These are phyloP conservation scores for Huiozyma sinensis DNA, from an alignment of 805 yeast species.

Conservation along the genomic window DNA sequence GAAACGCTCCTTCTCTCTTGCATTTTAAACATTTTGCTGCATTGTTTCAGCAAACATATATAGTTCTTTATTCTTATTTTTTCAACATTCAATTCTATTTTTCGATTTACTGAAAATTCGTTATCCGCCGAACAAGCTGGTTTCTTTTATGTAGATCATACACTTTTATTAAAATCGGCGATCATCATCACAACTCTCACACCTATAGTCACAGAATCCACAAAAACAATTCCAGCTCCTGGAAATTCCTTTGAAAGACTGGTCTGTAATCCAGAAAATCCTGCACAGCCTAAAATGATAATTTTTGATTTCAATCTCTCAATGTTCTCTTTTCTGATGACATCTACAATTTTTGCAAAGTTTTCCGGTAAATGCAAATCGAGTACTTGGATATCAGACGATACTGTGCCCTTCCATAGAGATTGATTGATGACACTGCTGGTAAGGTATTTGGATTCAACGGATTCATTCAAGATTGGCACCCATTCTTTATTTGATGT, in stretches of 20 bases:
- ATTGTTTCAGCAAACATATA: neutral
- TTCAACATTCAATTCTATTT: neutral
- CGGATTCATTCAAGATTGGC: conserved; percentile 11
- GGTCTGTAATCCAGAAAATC: conserved; percentile 16
- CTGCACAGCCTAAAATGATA: conserved; percentile 21
- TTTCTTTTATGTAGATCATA: neutral
- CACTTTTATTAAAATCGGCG: conserved; percentile 3
- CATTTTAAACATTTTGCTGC: neutral
- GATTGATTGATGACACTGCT: conserved; percentile 1
- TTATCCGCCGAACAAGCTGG: neutral
- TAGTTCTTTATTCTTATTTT: neutral
- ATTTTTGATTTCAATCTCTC: conserved; percentile 7
- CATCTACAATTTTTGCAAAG: conserved; percentile 9
- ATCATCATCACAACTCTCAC: conserved; percentile 4
- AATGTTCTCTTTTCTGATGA: conserved; percentile 12
- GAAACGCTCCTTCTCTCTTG: neutral
- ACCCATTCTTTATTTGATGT: conserved; percentile 22
- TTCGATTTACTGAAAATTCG: neutral
- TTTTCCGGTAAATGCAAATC: conserved; percentile 10
- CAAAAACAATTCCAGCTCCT: conserved; percentile 2
- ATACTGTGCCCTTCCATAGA: conserved; percentile 17
- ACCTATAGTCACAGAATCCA: conserved; percentile 9
- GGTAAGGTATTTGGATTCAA: conserved; percentile 6
- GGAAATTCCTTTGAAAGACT: conserved; percentile 4
- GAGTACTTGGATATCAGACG: conserved; percentile 15